Conservation (phyloP, 2,329 filamentous ascomycete species). For the Setomelanomma holmii region DNA sequence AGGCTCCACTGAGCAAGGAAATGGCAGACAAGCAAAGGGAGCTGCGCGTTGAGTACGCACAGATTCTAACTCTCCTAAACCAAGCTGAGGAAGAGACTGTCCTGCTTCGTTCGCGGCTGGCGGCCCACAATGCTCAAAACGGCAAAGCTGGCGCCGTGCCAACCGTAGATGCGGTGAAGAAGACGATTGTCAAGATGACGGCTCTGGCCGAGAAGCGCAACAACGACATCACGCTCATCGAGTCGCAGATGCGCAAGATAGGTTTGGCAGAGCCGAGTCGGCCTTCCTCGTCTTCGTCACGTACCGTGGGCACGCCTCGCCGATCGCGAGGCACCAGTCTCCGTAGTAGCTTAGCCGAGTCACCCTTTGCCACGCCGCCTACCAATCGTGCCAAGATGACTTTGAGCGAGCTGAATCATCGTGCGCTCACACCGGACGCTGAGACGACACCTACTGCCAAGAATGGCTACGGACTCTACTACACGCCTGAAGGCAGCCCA, state of each 20-base stretch:
- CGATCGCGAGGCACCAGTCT: constrained; percentile 19
- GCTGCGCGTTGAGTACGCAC: constrained; percentile 76
- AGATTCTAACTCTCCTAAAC: constrained; percentile 75
- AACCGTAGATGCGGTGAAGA: constrained; percentile 89
- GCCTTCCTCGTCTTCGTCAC: constrained; percentile 31
- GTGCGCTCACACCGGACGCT: constrained; percentile 39
- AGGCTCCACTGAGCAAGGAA: constrained; percentile 81
- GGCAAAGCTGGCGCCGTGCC: constrained; percentile 62
- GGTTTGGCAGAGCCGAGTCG: constrained; percentile 35
- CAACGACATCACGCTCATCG: constrained; percentile 87
- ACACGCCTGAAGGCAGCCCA: constrained; percentile 40
- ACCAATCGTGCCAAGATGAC: constrained; percentile 40
- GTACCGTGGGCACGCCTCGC: constrained; percentile 24
- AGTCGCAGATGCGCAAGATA: constrained; percentile 82
- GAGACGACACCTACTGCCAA: constrained; percentile 32
- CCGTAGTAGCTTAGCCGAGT: constrained; percentile 27
- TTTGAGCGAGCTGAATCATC: constrained; percentile 39
- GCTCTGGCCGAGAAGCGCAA: constrained; percentile 89
- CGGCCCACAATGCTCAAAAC: constrained; percentile 60
- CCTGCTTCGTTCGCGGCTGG: constrained; percentile 79
- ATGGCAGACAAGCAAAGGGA: constrained; percentile 84
- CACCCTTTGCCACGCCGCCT: constrained; percentile 49
- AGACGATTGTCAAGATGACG: constrained; percentile 92
- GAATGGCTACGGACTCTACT: constrained; percentile 45
- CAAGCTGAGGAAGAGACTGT: constrained; percentile 82